phyloP scores from a whole-genome alignment of 371 early-diverging fungal species.

The Mucor irregularis region DNA sequence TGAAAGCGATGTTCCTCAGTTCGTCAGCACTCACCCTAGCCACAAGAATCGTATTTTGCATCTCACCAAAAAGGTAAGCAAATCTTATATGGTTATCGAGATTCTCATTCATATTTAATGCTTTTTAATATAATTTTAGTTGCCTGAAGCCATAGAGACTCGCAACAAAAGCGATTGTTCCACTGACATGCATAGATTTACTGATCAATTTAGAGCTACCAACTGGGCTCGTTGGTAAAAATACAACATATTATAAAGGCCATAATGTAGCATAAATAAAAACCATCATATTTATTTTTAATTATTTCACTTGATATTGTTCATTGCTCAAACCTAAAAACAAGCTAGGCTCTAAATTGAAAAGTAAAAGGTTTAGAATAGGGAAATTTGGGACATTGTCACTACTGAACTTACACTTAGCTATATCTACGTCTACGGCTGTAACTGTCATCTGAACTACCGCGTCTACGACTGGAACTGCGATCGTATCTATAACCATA shows the following conservation, averaged over 20 bases:
- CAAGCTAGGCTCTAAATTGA: too few species aligned
- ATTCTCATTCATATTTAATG: background rate
- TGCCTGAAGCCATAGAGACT: slow-evolving; percentile 38
- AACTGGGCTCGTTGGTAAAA: slow-evolving; percentile 38
- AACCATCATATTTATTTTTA: too few species aligned
- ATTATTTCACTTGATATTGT: background rate
- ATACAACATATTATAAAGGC: background rate
- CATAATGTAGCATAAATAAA: too few species aligned
- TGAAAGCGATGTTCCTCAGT: slow-evolving; percentile 50
- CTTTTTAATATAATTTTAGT: slow-evolving; percentile 14
- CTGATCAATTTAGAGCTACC: slow-evolving; percentile 33
- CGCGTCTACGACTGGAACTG: too few species aligned
- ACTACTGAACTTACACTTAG: too few species aligned
- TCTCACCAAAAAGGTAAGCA: slow-evolving; percentile 54
- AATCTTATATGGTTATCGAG: too few species aligned
- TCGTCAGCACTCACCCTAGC: slow-evolving; percentile 88
- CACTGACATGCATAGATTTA: slow-evolving; percentile 28
- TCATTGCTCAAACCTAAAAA: too few species aligned
- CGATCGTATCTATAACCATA: too few species aligned
- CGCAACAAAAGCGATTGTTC: slow-evolving; percentile 41
- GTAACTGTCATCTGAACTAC: too few species aligned
- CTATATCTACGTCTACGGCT: too few species aligned
- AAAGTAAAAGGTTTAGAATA: too few species aligned
- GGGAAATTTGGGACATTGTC: too few species aligned
- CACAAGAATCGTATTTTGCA: slow-evolving; percentile 70